These are phyloP conservation scores for Phytophthora hibernalis DNA, from an alignment of 352 stramenopile genomes.

Conservation along the genomic window DNA sequence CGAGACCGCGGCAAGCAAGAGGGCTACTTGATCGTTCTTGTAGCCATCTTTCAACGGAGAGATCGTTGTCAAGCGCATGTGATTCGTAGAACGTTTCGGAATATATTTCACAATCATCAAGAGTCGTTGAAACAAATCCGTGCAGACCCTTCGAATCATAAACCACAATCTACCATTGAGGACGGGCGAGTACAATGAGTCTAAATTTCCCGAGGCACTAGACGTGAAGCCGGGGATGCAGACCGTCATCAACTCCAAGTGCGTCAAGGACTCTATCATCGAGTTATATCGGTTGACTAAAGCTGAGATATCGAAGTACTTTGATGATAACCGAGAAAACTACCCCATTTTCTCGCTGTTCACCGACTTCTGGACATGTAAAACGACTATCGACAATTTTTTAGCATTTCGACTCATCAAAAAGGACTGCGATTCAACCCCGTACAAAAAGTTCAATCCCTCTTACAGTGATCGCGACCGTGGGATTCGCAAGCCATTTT, in stretches of 20 bases:
- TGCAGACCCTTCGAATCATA: slow-evolving; percentile 15
- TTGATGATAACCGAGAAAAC: slow-evolving; percentile 4
- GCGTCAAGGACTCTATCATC: slow-evolving; percentile 4
- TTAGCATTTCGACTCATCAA: slow-evolving; percentile 26
- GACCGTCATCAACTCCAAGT: slow-evolving; percentile 5
- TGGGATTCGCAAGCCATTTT: too few relatives aligned
- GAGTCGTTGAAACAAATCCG: too few relatives aligned
- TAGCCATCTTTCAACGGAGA: too few relatives aligned
- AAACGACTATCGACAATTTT: slow-evolving; percentile 20
- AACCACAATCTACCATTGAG: slow-evolving; percentile 14
- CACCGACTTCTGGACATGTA: slow-evolving; percentile 25
- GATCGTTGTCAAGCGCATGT: too few relatives aligned
- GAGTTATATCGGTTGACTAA: slow-evolving; percentile 9
- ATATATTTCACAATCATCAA: too few relatives aligned
- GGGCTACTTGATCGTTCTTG: too few relatives aligned
- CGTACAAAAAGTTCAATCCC: slow-evolving; percentile 13
- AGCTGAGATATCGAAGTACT: slow-evolving; percentile 1
- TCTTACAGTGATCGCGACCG: slow-evolving; percentile 11
- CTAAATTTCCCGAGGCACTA: slow-evolving; percentile 3
- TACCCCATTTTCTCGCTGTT: slow-evolving; percentile 22
- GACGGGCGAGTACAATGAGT: slow-evolving; percentile 16
- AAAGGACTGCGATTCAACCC: slow-evolving; percentile 11
- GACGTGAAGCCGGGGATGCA: slow-evolving; percentile 8
- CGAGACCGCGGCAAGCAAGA: too few relatives aligned
- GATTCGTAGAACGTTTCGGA: too few relatives aligned